Percentiles rank a stretch among this genome's conserved stretches.
These are phyloP conservation scores for Lactifluus subvellereus DNA, from an alignment of 768 basidiomycete species.

Conservation along the genomic window DNA sequence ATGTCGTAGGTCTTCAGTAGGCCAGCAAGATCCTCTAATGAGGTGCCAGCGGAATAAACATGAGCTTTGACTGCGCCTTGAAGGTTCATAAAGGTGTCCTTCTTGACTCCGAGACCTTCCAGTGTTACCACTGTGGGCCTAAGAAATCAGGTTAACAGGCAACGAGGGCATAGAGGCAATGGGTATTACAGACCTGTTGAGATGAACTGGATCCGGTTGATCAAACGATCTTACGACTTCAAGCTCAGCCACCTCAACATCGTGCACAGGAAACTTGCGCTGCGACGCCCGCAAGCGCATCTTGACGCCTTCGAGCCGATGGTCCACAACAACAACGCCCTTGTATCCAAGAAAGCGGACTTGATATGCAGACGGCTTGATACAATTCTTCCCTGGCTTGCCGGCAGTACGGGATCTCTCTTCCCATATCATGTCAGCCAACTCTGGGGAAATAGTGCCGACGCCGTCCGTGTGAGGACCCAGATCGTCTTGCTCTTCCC, in stretches of 20 bases:
- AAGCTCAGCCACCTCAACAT: slow-evolving; percentile 45
- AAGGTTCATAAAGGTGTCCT: background rate
- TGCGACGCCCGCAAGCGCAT: slow-evolving; percentile 71
- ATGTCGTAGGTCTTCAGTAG: background rate
- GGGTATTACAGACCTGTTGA: slow-evolving; percentile 28
- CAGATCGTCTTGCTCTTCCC: slow-evolving; percentile 59
- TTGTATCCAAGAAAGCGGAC: slow-evolving; percentile 66
- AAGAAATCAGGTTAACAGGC: background rate
- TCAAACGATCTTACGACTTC: slow-evolving; percentile 67
- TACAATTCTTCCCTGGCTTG: background rate
- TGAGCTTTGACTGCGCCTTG: background rate
- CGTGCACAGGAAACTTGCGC: slow-evolving; percentile 61
- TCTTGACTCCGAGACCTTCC: background rate
- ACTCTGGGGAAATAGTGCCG: slow-evolving; percentile 62
- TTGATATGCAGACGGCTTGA: background rate
- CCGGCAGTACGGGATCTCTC: slow-evolving; percentile 39
- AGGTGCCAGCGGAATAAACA: background rate
- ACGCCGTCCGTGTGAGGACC: slow-evolving; percentile 69
- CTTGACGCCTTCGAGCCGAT: slow-evolving; percentile 46
- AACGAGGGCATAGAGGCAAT: background rate
- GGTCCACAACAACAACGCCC: slow-evolving; percentile 70
- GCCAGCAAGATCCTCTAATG: background rate
- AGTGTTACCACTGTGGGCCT: background rate
- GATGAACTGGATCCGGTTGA: slow-evolving; percentile 52
- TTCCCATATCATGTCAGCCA: slow-evolving; percentile 56